Conservation (phyloP, 2,329 filamentous ascomycete species). For the Botrytis tulipae region DNA sequence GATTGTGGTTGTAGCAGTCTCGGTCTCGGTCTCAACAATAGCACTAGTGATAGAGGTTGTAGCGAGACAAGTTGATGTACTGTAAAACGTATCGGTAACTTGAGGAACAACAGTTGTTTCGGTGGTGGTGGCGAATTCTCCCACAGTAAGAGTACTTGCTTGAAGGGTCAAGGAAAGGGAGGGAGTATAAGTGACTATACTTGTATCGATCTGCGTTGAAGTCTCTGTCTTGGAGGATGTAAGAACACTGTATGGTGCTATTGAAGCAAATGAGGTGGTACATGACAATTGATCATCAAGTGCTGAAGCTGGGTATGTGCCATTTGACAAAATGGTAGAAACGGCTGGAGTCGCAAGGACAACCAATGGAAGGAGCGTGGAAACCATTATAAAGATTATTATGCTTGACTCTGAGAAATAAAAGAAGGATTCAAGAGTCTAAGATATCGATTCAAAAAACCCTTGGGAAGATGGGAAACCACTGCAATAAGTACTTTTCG, state of each 20-base stretch:
- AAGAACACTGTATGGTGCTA: neutral
- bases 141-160: neutral
- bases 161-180: neutral
- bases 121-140: neutral
- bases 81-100: neutral
- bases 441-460: neutral
- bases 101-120: neutral
- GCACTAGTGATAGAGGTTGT: neutral
- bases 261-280: neutral
- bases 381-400: neutral
- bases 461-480: neutral
- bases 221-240: neutral
- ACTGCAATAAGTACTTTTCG: neutral
- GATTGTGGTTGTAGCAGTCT: neutral
- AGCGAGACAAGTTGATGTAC: neutral
- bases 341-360: constrained; percentile 4
- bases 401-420: neutral
- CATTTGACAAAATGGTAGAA: constrained; percentile 9
- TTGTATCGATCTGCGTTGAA: neutral
- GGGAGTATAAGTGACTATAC: constrained; percentile 6
- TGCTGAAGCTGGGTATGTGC: neutral
- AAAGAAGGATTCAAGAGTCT: constrained; percentile 12
- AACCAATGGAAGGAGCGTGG: constrained; percentile 2
- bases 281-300: neutral
- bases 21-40: neutral